Percentiles rank a stretch among this genome's conserved stretches.
Evolutionary conservation across 768 basidiomycete species (phyloP).

Genomic region (Lyophyllum atratum): DNA sequence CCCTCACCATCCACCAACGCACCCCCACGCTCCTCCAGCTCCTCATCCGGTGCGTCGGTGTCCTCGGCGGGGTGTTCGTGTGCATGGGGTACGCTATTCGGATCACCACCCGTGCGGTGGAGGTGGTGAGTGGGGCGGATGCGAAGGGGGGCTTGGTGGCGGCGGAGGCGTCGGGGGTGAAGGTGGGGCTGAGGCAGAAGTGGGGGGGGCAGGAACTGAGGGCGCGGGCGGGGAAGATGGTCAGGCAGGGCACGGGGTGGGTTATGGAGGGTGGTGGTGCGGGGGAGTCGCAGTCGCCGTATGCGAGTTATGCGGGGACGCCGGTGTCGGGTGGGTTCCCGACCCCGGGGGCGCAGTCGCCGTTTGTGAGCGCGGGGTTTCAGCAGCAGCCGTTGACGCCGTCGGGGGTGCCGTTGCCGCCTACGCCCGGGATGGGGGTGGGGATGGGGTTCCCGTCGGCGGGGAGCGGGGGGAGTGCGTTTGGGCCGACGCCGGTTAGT

Average conservation of each 20-base stretch:
- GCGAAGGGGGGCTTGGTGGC: constrained; percentile 55
- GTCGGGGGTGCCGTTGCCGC: background rate
- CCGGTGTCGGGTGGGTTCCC: constrained; percentile 32
- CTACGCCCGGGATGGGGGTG: constrained; percentile 5
- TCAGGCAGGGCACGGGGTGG: constrained; percentile 63
- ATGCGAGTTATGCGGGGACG: constrained; percentile 33
- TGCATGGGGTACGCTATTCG: constrained; percentile 79
- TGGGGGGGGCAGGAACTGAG: constrained; percentile 71
- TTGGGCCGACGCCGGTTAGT: constrained; percentile 10
- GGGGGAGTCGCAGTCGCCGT: constrained; percentile 32
- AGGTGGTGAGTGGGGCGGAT: constrained; percentile 61
- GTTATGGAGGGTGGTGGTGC: constrained; percentile 49
- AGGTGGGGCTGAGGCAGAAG: constrained; percentile 54
- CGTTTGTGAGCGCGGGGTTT: background rate
- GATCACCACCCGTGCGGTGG: constrained; percentile 63
- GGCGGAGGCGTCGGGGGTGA: constrained; percentile 62
- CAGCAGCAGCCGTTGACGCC: constrained; percentile 3
- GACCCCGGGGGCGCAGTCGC: constrained; percentile 20
- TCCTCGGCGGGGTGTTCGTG: constrained; percentile 89
- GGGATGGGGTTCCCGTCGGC: constrained; percentile 14
- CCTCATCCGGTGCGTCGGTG: constrained; percentile 85
- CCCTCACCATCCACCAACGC: constrained; percentile 83
- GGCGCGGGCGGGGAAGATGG: constrained; percentile 48
- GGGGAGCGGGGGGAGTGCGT: background rate
- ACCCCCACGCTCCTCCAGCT: constrained; percentile 83